Percentiles rank a stretch among this genome's conserved stretches.
Conservation (phyloP, 495 filamentous ascomycete genomes). For the Trichoderma reesei region DNA sequence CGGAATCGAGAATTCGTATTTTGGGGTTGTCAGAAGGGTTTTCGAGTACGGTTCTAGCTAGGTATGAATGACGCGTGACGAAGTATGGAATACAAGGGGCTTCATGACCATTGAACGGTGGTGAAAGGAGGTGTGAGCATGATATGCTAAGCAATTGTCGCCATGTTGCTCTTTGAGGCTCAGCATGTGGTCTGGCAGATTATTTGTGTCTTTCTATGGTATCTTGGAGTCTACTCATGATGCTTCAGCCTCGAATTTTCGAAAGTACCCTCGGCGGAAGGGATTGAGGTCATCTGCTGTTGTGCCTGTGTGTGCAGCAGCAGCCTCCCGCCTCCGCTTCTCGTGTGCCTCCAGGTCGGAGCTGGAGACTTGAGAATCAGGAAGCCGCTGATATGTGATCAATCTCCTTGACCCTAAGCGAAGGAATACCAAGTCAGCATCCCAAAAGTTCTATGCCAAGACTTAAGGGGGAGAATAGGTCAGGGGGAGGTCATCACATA, state of each 20-base stretch:
- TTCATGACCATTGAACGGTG: background rate
- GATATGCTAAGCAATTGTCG: too few species aligned
- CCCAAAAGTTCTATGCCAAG: background rate
- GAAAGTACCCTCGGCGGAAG: conserved; percentile 63
- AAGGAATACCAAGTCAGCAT: background rate
- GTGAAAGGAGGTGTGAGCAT: background rate
- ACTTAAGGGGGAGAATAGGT: background rate
- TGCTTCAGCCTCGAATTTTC: conserved; percentile 18
- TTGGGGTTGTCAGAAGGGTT: background rate
- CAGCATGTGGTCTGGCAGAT: background rate
- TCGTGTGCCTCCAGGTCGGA: conserved; percentile 29
- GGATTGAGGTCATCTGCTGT: conserved; percentile 71
- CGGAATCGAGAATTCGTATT: background rate
- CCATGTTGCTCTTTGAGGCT: background rate
- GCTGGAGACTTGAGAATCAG: conserved; percentile 45
- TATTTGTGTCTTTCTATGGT: background rate
- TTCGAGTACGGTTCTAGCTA: background rate
- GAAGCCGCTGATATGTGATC: conserved; percentile 70
- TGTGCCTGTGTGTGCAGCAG: conserved; percentile 22
- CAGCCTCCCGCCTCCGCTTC: conserved; percentile 26
- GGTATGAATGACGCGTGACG: background rate
- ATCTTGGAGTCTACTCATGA: too few species aligned
- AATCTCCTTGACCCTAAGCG: conserved; percentile 68
- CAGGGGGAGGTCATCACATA: conserved; percentile 20
- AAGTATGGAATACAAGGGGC: background rate